These are phyloP conservation scores for Trichophyton benhamiae DNA, from an alignment of 2,329 filamentous ascomycete genomes.

Conservation along the genomic window DNA sequence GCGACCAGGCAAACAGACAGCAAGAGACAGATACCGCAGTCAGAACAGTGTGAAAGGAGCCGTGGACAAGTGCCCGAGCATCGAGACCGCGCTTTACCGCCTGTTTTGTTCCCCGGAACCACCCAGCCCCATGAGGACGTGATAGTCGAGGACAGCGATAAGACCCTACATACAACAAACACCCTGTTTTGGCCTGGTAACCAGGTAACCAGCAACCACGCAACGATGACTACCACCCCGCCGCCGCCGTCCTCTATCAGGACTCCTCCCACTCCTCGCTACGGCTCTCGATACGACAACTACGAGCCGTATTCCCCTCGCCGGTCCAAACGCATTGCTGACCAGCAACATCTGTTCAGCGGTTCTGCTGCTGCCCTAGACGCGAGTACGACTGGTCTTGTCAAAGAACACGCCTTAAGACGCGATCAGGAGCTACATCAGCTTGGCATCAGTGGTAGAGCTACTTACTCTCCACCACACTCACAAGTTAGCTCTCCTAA, in stretches of 20 bases:
- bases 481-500: slow-evolving; percentile 20
- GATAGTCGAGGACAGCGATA: neutral
- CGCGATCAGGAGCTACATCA: slow-evolving; percentile 16
- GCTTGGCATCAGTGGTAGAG: slow-evolving; percentile 14
- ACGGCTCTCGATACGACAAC: slow-evolving; percentile 34
- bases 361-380: slow-evolving; percentile 14
- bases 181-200: neutral
- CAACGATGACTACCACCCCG: slow-evolving; percentile 26
- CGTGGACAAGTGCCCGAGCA: neutral
- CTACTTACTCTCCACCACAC: slow-evolving; percentile 20
- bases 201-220: neutral
- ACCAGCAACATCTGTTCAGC: slow-evolving; percentile 15
- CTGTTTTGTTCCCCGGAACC: neutral
- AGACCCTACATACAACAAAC: neutral
- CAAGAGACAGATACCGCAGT: neutral
- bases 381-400: slow-evolving; percentile 12
- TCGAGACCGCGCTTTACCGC: neutral
- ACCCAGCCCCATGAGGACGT: neutral
- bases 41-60: neutral
- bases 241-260: slow-evolving; percentile 28
- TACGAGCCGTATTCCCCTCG: slow-evolving; percentile 31
- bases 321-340: slow-evolving; percentile 30
- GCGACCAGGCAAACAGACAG: neutral
- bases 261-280: slow-evolving; percentile 35
- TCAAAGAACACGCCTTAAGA: slow-evolving; percentile 4